A percentile compares a stretch with the other conserved stretches of the same genome.
Conservation (phyloP, 208 protist species). For the Crithidia sp. region DNA sequence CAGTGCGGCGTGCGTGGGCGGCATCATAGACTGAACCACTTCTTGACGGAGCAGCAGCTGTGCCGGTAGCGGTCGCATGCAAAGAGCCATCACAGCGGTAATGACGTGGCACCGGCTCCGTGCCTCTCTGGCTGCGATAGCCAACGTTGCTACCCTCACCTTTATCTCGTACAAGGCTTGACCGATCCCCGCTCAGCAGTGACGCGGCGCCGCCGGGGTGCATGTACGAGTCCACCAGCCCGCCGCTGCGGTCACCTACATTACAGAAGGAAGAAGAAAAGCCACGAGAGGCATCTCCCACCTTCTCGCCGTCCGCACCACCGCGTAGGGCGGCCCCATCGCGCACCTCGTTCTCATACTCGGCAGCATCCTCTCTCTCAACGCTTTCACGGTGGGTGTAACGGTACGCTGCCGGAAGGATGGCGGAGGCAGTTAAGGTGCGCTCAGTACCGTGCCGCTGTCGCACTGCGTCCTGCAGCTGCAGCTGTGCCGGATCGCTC, state of each 20-base stretch:
- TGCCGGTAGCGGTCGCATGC: too few relatives aligned
- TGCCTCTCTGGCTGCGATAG: background rate
- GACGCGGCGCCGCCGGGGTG: background rate
- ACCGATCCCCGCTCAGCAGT: background rate
- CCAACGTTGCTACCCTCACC: background rate
- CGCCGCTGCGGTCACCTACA: background rate
- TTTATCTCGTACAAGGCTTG: background rate
- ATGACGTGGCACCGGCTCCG: too few relatives aligned
- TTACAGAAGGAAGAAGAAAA: background rate
- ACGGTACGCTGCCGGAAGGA: slow-evolving; percentile 16
- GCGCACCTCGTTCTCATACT: background rate
- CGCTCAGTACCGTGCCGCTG: background rate
- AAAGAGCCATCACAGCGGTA: too few relatives aligned
- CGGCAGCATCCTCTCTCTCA: background rate
- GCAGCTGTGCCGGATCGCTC: background rate
- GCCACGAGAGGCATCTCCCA: background rate
- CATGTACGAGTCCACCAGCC: slow-evolving; percentile 21
- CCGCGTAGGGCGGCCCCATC: background rate
- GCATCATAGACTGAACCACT: background rate
- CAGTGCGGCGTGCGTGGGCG: background rate
- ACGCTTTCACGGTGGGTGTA: background rate
- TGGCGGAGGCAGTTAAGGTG: background rate
- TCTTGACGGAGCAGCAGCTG: background rate
- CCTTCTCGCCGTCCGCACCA: background rate
- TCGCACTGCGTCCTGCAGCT: slow-evolving; percentile 9